Evolutionary conservation across 2,329 filamentous ascomycete genomes (phyloP), one percentile per base, ranked within the genome.

Genomic region (Ophiostoma montium): DNA sequence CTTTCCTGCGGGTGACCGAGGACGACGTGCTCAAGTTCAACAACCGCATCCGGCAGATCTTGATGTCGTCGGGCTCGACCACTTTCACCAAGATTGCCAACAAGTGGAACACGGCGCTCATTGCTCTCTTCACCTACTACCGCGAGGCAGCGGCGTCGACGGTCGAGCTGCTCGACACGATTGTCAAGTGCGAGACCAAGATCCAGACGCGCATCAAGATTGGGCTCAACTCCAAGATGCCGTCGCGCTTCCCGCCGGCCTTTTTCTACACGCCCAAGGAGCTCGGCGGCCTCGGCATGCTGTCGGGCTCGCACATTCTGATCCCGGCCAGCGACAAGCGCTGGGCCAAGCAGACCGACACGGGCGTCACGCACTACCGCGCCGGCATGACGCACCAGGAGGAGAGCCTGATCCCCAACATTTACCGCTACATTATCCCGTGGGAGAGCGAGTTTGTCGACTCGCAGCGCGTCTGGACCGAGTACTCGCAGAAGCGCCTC

Each of bases 1-100:
- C 94, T 10, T 98, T 98, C 75, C 69, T 98, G 48, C 90, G 96
- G 61, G 92, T 98, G 19, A 96, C 92, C 0, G 90, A 96, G 60
- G 92, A 96, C 62, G 92, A 98, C 61, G 90, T 98, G 45, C 84
- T 90, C 56, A 96, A 96, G 66, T 98, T 98, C 74, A 98, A 98
- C 68, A 98, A 98, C 65, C 82, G 94, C 38, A 98, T 98, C 61
- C 81, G 92, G 52, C 92, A 98, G 61, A 98, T 98, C 62, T 74
- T 98, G 50, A 98, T 98, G 92, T 96, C 90, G 11, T 96, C 92
- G 51, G 94, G 92, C n/a, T 95, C 87, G 5, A 98, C 92, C 0
- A 98, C 92, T 0, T 98, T 98, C 68, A 98, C 92, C 42, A 98
- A 98, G 75, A 98, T 98, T 61, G 92, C 94, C 43, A 98, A 98